These are phyloP conservation scores for Anthracocystis walkeri DNA, from an alignment of 1,284 basidiomycete genomes.

Conservation along the genomic window DNA sequence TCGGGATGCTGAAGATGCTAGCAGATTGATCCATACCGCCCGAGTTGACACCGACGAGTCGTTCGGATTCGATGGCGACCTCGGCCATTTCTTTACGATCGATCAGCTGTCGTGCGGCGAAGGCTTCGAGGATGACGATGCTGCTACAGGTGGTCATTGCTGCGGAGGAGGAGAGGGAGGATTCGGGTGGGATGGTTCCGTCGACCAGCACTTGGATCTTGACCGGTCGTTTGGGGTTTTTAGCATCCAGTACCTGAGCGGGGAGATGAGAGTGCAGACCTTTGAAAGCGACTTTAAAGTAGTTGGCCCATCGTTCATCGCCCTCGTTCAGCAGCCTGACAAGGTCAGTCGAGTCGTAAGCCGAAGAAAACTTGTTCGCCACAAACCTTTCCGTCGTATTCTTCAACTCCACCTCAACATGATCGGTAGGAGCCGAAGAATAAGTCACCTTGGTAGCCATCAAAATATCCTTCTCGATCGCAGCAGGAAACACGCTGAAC, in stretches of 20 bases:
- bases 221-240: conserved; percentile 31
- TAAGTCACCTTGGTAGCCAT: conserved; percentile 62
- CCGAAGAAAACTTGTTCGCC: conserved; percentile 44
- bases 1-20: conserved; percentile 62
- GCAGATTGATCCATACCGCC: conserved; percentile 69
- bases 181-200: conserved; percentile 66
- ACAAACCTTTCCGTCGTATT: conserved; percentile 61
- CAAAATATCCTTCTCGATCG: conserved; percentile 67
- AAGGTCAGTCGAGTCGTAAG: conserved; percentile 28
- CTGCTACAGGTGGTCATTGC: conserved; percentile 66
- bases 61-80: conserved; percentile 64
- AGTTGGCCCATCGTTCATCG: conserved; percentile 66
- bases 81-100: conserved; percentile 63
- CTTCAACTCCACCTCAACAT: conserved; percentile 42
- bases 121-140: conserved; percentile 65
- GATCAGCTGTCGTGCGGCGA: conserved; percentile 55
- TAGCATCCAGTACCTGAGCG: conserved; percentile 13
- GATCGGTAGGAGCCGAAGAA: conserved; percentile 2
- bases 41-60: conserved; percentile 66
- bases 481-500: conserved; percentile 66
- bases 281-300: conserved; percentile 67
- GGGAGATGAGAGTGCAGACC: conserved; percentile 65
- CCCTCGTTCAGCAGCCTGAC: conserved; percentile 59
- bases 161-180: conserved; percentile 59
- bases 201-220: conserved; percentile 62